phyloP scores from a whole-genome alignment of 2,329 filamentous ascomycete species.

The Hypoxylon sp. region DNA sequence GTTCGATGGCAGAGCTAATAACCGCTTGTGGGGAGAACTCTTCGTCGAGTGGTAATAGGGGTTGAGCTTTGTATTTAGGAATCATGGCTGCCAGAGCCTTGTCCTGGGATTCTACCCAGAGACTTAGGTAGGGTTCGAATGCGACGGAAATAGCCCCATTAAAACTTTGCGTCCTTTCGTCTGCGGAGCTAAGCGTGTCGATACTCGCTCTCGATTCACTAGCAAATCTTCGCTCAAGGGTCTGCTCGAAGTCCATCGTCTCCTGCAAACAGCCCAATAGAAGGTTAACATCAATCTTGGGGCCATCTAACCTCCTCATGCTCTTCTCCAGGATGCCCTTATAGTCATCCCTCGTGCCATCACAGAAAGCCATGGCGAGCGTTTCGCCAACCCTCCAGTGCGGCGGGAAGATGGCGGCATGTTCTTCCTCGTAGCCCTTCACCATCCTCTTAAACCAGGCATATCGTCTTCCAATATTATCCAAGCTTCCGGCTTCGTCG shows the following conservation, averaged over 20 bases:
- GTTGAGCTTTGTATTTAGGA: slow-evolving; percentile 87
- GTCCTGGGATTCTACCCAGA: slow-evolving; percentile 98
- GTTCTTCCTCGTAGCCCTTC: slow-evolving; percentile 95
- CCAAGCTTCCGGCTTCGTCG: slow-evolving; percentile 93
- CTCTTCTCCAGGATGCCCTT: slow-evolving; percentile 91
- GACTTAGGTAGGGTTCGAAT: slow-evolving; percentile 94
- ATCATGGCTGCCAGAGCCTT: slow-evolving; percentile 87
- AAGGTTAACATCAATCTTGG: slow-evolving; percentile 89
- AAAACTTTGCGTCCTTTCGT: slow-evolving; percentile 82
- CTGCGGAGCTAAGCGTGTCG: slow-evolving; percentile 86
- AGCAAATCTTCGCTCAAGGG: slow-evolving; percentile 85
- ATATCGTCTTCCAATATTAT: slow-evolving; percentile 95
- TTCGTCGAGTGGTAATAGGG: slow-evolving; percentile 84
- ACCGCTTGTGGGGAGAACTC: slow-evolving; percentile 93
- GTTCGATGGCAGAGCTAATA: slow-evolving; percentile 92
- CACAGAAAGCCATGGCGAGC: slow-evolving; percentile 91
- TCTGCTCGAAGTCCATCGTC: slow-evolving; percentile 96
- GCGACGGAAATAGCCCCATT: slow-evolving; percentile 94
- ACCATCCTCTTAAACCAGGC: slow-evolving; percentile 97
- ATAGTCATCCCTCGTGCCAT: slow-evolving; percentile 95
- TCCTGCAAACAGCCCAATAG: slow-evolving; percentile 91
- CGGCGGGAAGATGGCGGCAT: slow-evolving; percentile 86
- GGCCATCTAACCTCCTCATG: slow-evolving; percentile 81
- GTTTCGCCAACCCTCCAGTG: slow-evolving; percentile 93
- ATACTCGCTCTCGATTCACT: slow-evolving; percentile 82